Percentiles rank a stretch among this genome's conserved stretches.
Conservation (phyloP, 1,284 basidiomycete genomes). For the Inonotus hispidus region DNA sequence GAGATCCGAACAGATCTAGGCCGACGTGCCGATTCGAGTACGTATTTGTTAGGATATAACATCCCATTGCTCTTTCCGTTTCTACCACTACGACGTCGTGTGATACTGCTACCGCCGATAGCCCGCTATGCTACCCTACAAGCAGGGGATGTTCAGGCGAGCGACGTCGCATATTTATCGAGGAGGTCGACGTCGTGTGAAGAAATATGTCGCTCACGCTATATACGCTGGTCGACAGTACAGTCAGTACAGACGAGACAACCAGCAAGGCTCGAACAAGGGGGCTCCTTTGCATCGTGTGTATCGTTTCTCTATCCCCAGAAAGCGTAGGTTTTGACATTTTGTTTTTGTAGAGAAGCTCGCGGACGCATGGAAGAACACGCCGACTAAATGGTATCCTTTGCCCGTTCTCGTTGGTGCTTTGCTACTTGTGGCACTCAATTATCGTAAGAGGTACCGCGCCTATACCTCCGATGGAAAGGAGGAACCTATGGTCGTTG, state of each 20-base stretch:
- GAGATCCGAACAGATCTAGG: neutral
- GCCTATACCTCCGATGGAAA: conserved; percentile 28
- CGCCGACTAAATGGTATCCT: conserved; percentile 94
- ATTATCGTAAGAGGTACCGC: conserved; percentile 63
- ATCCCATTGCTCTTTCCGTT: neutral
- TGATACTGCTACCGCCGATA: neutral
- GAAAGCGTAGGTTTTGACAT: neutral
- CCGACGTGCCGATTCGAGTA: neutral
- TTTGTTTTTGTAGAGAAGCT: conserved; percentile 36
- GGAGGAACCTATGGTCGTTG: conserved; percentile 54
- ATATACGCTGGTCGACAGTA: conserved; percentile 18
- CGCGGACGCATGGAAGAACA: conserved; percentile 75
- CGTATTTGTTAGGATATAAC: neutral
- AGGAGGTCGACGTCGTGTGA: conserved; percentile 16
- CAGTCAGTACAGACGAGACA: conserved; percentile 16
- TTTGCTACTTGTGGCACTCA: conserved; percentile 77
- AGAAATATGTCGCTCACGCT: conserved; percentile 18
- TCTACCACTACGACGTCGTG: neutral
- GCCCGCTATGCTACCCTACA: conserved; percentile 12
- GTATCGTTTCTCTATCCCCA: neutral
- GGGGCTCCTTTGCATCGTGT: conserved; percentile 14
- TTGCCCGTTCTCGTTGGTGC: conserved; percentile 90
- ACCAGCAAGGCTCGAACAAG: neutral
- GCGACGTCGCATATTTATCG: conserved; percentile 17
- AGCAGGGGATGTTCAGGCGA: conserved; percentile 13